Conservation (phyloP, 441 rosid species). For the Arabidopsis lyrata region DNA sequence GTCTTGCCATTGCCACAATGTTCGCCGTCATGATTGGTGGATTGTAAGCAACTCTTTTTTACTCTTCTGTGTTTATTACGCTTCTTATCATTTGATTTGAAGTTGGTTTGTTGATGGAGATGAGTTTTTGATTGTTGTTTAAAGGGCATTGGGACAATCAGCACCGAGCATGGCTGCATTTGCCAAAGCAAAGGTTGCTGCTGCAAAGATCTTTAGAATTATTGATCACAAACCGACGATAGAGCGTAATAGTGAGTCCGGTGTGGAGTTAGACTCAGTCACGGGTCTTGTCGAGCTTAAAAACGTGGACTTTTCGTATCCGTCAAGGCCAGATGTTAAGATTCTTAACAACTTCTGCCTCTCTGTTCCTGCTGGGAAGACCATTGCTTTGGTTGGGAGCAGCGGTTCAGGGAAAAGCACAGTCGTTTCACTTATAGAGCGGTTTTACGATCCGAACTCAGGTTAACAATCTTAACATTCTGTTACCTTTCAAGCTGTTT, state of each 20-base stretch:
- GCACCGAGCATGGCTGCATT: conserved; percentile 96
- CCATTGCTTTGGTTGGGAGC: conserved; percentile 98
- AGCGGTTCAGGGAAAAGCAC: conserved; percentile 99
- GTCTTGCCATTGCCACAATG: conserved; percentile 98
- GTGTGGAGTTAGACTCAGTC: conserved; percentile 74
- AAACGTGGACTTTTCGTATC: conserved; percentile 89
- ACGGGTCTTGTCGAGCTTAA: conserved; percentile 87
- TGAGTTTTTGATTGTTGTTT: conserved; percentile 35
- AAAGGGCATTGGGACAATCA: conserved; percentile 92
- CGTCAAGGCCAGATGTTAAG: conserved; percentile 87
- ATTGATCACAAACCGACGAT: conserved; percentile 87
- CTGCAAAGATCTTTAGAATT: conserved; percentile 85
- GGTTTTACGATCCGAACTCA: conserved; percentile 94
- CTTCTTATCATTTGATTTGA: background rate
- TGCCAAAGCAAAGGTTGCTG: conserved; percentile 94
- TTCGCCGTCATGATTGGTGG: conserved; percentile 99
- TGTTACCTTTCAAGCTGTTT: background rate
- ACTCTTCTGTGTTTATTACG: conserved; percentile 17
- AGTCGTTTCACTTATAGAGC: conserved; percentile 94
- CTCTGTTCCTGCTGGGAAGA: conserved; percentile 91
- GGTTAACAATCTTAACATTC: conserved; percentile 48
- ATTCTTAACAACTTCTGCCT: conserved; percentile 83
- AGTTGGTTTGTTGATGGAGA: background rate
- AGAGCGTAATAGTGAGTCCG: conserved; percentile 70
- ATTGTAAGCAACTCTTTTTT: conserved; percentile 63